Conservation (phyloP, 2,329 filamentous ascomycete species). For the Dactylellina sp. region DNA sequence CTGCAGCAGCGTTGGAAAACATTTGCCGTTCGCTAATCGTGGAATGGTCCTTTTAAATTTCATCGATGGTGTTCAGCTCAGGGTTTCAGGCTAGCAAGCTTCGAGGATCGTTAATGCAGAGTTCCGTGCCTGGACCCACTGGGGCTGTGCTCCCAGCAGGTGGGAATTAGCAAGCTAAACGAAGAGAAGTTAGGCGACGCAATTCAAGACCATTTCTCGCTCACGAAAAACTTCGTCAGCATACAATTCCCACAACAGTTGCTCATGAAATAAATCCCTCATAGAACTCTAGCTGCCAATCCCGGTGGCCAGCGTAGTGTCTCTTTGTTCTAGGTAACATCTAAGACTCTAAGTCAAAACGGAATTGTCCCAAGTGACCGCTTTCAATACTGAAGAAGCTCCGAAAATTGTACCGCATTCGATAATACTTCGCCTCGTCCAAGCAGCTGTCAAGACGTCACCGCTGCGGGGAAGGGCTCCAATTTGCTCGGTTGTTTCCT, state of each 20-base stretch:
- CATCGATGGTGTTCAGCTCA: constrained; percentile 4
- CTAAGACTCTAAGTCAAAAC: too few species aligned
- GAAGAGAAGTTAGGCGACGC: constrained; percentile 7
- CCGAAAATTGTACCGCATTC: too few species aligned
- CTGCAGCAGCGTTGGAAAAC: not conserved
- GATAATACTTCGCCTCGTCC: too few species aligned
- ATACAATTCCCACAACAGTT: not conserved
- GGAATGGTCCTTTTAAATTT: constrained; percentile 20
- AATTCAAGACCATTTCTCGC: not conserved
- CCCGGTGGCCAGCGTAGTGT: too few species aligned
- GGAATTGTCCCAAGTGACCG: too few species aligned
- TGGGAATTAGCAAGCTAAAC: constrained; percentile 6
- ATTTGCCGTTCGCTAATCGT: constrained; percentile 48
- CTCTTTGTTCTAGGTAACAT: too few species aligned
- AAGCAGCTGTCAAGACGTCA: too few species aligned
- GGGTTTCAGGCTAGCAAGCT: constrained; percentile 11
- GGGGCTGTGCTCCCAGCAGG: constrained; percentile 39
- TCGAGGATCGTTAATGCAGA: constrained; percentile 18
- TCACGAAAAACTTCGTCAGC: not conserved
- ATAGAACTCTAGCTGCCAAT: too few species aligned
- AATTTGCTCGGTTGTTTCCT: constrained; percentile 36
- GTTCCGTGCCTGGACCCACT: constrained; percentile 49
- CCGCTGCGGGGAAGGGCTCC: constrained; percentile 10
- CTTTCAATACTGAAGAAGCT: too few species aligned
- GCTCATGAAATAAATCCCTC: constrained; percentile 38